Base-by-base conservation (phyloP, 331 rosid species). In the Erythrophleum ivorense region DNA sequence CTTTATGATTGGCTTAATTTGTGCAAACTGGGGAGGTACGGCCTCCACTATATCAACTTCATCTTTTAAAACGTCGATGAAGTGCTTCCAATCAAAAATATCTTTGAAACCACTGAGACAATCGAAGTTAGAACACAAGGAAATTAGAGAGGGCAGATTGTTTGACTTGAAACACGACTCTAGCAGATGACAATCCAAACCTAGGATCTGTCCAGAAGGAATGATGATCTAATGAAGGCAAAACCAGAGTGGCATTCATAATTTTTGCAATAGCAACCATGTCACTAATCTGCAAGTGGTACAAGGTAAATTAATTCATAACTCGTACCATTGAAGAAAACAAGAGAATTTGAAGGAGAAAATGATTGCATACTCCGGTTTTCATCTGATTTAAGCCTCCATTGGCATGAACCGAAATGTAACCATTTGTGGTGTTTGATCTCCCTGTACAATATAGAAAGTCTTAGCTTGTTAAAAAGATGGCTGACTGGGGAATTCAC, bases 331-430 rank as follows among this genome's bases (percentile, higher is more conserved):
- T 71, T 43, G 15, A 65, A 54, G 15, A 12, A 62, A 50, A 13
- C 31, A 24, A 50, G 18, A 58, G 29, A 59, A 10, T 40, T 24
- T 31, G 41, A 57, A 55, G 52, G 46, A 64, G 46, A 7, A 9
- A 68, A 38, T 8, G 60, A 55, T 6, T 59, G 10, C 85, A 0
- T 85, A 92, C 95, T 74, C 97, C 97, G 0, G 84, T 78, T 87
- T 81, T 92, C 97, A 92, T 92, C 75, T 92, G 97, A 87, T 92
- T 92, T 79, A 92, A 81, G 24, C 95, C 97, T 67, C 97, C 97
- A 46, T 92, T 92, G 48, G 94, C 85, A 2, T 83, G 85, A 54
- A 85, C 71, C 24, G 89, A 13, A 74, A 92, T 67, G 80, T 81
- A 92, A 36, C 95, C 97, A 81, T 89, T 87, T 62, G 93, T 90